Evolutionary conservation across 108 stramenopile genomes (phyloP).

Genomic region (Epipyxis sp.): DNA sequence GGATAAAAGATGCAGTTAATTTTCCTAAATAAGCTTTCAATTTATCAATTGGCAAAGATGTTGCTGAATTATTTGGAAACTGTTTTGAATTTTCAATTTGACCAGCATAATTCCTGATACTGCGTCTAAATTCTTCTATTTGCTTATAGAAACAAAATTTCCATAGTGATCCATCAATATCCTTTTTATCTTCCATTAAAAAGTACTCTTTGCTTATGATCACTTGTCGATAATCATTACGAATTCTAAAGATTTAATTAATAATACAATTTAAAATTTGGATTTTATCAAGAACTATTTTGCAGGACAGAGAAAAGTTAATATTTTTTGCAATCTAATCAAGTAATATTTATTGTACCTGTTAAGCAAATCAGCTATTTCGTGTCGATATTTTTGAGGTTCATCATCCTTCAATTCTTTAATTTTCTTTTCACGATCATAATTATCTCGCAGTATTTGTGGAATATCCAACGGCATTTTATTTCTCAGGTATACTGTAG

Average conservation of each 20-base stretch:
- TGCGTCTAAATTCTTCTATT: not conserved
- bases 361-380: not conserved
- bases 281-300: no score
- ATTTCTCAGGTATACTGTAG: no score
- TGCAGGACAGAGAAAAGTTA: no score
- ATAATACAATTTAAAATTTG: not conserved
- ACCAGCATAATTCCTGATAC: no score
- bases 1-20: not conserved
- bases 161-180: not conserved
- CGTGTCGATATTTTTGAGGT: not conserved
- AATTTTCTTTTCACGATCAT: not conserved
- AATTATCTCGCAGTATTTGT: not conserved
- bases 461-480: no score
- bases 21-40: not conserved
- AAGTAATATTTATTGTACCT: not conserved
- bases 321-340: not conserved
- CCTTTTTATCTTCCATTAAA: not conserved
- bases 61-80: not conserved
- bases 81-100: not conserved
- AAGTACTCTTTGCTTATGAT: not conserved
- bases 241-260: not conserved
- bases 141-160: constrained; percentile 11
- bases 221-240: not conserved
- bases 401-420: not conserved
- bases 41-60: not conserved